A percentile compares a stretch with the other conserved stretches of the same genome.
Conservation (phyloP, 2,329 filamentous ascomycete species). For the Neofusicoccum cordaticola region DNA sequence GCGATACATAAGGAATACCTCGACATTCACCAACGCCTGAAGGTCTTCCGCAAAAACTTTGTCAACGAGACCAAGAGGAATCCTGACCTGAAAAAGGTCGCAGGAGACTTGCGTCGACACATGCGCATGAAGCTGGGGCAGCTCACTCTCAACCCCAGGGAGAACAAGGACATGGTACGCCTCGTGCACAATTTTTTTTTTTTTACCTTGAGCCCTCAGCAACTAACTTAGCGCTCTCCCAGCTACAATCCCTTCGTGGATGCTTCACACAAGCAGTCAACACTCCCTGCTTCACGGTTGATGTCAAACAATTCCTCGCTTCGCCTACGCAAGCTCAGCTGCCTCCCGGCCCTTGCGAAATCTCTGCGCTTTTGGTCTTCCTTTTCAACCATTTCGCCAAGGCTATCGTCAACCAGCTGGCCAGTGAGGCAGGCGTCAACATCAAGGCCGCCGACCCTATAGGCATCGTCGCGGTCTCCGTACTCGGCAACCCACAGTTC, state of each 20-base stretch:
- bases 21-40: slow-evolving; percentile 35
- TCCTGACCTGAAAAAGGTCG: slow-evolving; percentile 25
- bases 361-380: slow-evolving; percentile 54
- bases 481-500: background rate
- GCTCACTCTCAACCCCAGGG: slow-evolving; percentile 29
- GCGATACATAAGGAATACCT: slow-evolving; percentile 35
- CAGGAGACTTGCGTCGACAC: slow-evolving; percentile 33
- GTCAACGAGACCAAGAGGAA: slow-evolving; percentile 26
- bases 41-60: slow-evolving; percentile 34
- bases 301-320: slow-evolving; percentile 31
- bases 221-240: background rate
- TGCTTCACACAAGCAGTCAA: background rate
- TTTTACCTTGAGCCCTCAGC: no score
- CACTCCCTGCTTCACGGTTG: slow-evolving; percentile 22
- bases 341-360: slow-evolving; percentile 2
- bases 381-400: slow-evolving; percentile 76
- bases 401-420: slow-evolving; percentile 62
- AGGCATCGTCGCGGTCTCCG: slow-evolving; percentile 59
- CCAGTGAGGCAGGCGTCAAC: slow-evolving; percentile 39
- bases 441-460: slow-evolving; percentile 64
- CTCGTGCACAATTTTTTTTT: no score
- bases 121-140: slow-evolving; percentile 34
- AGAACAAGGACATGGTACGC: slow-evolving; percentile 24
- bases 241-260: slow-evolving; percentile 29
- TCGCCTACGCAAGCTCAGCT: background rate